Conservation (phyloP, 306 rosid species). For the Castanea mollissima region DNA sequence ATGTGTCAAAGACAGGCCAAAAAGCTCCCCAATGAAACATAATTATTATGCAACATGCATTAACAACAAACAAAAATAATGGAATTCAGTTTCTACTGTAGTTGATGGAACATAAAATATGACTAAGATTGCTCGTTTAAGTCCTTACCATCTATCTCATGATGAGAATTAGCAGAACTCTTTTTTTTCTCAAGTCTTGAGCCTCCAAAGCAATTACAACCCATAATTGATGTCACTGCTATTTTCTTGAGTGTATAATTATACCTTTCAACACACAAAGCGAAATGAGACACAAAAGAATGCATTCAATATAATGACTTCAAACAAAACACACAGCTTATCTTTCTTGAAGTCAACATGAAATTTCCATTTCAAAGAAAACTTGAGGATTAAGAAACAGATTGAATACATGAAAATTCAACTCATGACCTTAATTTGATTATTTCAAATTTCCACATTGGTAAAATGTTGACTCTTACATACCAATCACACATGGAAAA, state of each 20-base stretch:
- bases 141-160: conserved; percentile 55
- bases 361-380: neutral
- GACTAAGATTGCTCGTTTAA: neutral
- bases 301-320: neutral
- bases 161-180: conserved; percentile 27
- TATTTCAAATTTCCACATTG: neutral
- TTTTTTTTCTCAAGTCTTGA: conserved; percentile 36
- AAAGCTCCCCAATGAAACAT: neutral
- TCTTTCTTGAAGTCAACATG: neutral
- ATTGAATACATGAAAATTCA: neutral
- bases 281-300: neutral
- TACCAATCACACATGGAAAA: neutral
- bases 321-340: neutral
- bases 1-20: neutral
- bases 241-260: conserved; percentile 18
- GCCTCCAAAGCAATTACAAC: conserved; percentile 85
- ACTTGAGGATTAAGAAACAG: neutral
- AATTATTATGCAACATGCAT: neutral
- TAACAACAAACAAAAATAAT: neutral
- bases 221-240: conserved; percentile 46
- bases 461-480: neutral
- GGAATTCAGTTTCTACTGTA: neutral
- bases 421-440: neutral
- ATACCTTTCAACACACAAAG: conserved; percentile 20
- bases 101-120: conserved; percentile 11